Percentiles rank a stretch among this genome's conserved stretches.
These are phyloP conservation scores for Pleurotus salmoneostramineus DNA, from an alignment of 768 basidiomycete genomes.

Conservation along the genomic window DNA sequence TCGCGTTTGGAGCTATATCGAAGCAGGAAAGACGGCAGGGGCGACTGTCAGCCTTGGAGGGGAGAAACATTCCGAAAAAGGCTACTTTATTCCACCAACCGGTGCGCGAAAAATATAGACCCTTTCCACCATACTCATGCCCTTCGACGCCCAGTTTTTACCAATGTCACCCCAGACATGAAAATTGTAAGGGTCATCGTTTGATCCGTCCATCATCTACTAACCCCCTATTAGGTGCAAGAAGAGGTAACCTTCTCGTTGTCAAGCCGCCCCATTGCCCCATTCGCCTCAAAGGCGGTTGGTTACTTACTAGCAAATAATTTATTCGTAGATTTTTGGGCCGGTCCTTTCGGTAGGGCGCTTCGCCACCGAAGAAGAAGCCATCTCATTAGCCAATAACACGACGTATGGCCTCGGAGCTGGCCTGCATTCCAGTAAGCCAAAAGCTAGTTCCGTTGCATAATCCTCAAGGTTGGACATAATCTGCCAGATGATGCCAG, in stretches of 20 bases:
- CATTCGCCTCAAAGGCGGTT: too few species aligned
- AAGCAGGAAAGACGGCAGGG: constrained; percentile 79
- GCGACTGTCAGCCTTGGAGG: constrained; percentile 82
- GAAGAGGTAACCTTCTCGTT: constrained; percentile 51
- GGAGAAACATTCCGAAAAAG: constrained; percentile 67
- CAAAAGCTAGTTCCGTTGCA: not conserved
- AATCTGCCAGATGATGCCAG: constrained; percentile 60
- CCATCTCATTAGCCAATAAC: constrained; percentile 79
- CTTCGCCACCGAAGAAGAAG: constrained; percentile 88
- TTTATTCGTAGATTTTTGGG: constrained; percentile 74
- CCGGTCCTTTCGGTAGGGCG: constrained; percentile 83
- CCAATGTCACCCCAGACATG: constrained; percentile 77
- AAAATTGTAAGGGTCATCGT: constrained; percentile 57
- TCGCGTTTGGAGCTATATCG: constrained; percentile 84
- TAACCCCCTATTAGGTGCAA: constrained; percentile 40
- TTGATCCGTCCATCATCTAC: constrained; percentile 1
- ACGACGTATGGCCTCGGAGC: constrained; percentile 91
- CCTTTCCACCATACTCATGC: too few species aligned
- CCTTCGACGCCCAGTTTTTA: constrained; percentile 55
- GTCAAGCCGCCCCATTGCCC: not conserved
- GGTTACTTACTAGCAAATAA: too few species aligned
- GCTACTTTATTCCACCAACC: constrained; percentile 89
- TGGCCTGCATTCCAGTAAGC: constrained; percentile 81
- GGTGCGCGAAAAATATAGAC: constrained; percentile 38
- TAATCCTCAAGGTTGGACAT: not conserved